Evolutionary conservation across 108 stramenopile genomes (phyloP).

Genomic region (Parietichytrium sp.): DNA sequence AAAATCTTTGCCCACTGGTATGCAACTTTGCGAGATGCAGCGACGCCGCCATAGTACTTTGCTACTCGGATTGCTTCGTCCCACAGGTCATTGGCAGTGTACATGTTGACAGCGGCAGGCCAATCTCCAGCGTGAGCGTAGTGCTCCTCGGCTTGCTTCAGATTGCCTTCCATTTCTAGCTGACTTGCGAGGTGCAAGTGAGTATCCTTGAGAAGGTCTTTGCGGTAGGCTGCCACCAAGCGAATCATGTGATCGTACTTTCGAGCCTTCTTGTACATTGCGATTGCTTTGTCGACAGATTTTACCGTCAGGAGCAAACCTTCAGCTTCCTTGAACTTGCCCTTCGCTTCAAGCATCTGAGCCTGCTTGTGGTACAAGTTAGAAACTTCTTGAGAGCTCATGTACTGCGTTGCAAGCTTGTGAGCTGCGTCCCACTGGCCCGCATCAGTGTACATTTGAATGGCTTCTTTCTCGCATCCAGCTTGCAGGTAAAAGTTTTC

Average conservation of each 20-base stretch:
- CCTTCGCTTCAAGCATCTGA: slow-evolving; percentile 54
- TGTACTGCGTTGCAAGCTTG: slow-evolving; percentile 55
- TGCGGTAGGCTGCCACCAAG: slow-evolving; percentile 55
- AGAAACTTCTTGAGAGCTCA: slow-evolving; percentile 57
- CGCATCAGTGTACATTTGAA: slow-evolving; percentile 64
- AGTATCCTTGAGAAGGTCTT: slow-evolving; percentile 60
- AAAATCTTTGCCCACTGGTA: slow-evolving; percentile 60
- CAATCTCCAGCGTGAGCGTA: slow-evolving; percentile 66
- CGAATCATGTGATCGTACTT: slow-evolving; percentile 63
- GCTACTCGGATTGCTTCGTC: slow-evolving; percentile 68
- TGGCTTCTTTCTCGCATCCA: slow-evolving; percentile 52
- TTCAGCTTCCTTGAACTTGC: slow-evolving; percentile 58
- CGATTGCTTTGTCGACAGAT: slow-evolving; percentile 58
- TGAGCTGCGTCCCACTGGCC: slow-evolving; percentile 65
- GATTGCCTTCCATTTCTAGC: slow-evolving; percentile 60
- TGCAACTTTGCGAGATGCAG: slow-evolving; percentile 61
- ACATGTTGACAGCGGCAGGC: slow-evolving; percentile 67
- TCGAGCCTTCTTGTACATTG: slow-evolving; percentile 64
- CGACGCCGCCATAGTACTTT: slow-evolving; percentile 58
- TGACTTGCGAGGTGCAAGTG: slow-evolving; percentile 62
- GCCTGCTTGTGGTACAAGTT: slow-evolving; percentile 61
- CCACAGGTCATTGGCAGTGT: slow-evolving; percentile 60
- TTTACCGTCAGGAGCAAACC: slow-evolving; percentile 58
- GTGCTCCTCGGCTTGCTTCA: slow-evolving; percentile 62
- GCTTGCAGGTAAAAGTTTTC: slow-evolving; percentile 59